Evolutionary conservation across 176 grass and related monocot species (phyloP).

Genomic region (Melocanna baccifera): DNA sequence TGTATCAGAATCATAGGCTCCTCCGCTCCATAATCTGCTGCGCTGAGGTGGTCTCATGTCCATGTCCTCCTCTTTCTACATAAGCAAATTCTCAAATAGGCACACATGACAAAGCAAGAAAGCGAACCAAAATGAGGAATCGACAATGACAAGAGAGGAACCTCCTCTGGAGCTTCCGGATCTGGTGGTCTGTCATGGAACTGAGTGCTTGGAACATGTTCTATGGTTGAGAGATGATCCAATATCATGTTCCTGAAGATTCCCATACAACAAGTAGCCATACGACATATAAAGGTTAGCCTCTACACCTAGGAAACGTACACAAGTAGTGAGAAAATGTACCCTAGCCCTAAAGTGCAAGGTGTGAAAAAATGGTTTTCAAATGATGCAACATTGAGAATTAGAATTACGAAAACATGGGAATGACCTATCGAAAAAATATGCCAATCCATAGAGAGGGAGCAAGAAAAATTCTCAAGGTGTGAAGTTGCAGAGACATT

Average conservation of each 20-base stretch:
- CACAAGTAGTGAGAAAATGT: neutral
- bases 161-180: conserved; percentile 67
- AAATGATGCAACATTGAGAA: conserved; percentile 5
- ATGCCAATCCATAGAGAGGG: neutral
- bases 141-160: conserved; percentile 18
- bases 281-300: conserved; percentile 2
- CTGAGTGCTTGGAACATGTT: conserved; percentile 79
- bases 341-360: neutral
- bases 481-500: neutral
- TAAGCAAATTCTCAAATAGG: conserved; percentile 25
- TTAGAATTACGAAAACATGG: neutral
- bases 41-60: conserved; percentile 61
- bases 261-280: neutral
- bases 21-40: conserved; percentile 69
- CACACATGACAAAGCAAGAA: conserved; percentile 22
- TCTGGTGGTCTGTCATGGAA: conserved; percentile 74
- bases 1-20: conserved; percentile 67
- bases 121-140: conserved; percentile 8
- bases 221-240: conserved; percentile 66
- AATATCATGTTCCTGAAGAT: conserved; percentile 70
- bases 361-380: neutral
- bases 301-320: neutral
- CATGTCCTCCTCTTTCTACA: conserved; percentile 66
- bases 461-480: neutral
- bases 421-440: neutral